Percentiles rank a stretch among this genome's conserved stretches.
phyloP scores from a whole-genome alignment of 345 rosid genomes.

The Geranium rotundifolium region DNA sequence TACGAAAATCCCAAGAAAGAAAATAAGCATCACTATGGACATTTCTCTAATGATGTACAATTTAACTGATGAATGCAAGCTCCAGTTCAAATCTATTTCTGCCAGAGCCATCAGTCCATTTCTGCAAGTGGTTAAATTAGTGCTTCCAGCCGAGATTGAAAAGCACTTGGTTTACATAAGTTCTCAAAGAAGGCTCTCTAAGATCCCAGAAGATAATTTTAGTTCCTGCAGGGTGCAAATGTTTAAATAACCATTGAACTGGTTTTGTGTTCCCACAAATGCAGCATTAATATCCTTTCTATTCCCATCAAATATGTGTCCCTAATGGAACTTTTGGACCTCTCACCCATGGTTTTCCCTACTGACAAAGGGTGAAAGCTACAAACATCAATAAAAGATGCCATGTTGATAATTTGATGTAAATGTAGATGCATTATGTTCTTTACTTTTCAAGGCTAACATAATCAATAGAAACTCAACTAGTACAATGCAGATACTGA shows the following conservation, averaged over 20 bases:
- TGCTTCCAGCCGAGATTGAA: constrained; percentile 70
- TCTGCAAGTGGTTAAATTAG: constrained; percentile 65
- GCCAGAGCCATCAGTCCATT: too few species aligned
- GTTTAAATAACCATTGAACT: constrained; percentile 12
- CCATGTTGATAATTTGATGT: neutral
- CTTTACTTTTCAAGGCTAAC: neutral
- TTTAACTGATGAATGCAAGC: neutral
- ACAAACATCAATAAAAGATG: constrained; percentile 4
- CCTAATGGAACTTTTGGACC: constrained; percentile 56
- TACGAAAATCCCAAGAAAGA: neutral
- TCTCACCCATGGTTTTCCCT: constrained; percentile 59
- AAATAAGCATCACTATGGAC: neutral
- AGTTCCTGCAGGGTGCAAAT: constrained; percentile 50
- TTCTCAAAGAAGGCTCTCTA: constrained; percentile 77
- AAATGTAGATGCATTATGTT: neutral
- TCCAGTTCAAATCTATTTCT: constrained; percentile 2
- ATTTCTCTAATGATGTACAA: neutral
- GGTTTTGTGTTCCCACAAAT: constrained; percentile 30
- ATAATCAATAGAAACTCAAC: too few species aligned
- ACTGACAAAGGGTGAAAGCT: constrained; percentile 6
- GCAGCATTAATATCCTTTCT: constrained; percentile 82
- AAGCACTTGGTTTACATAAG: constrained; percentile 65
- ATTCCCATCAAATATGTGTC: constrained; percentile 76
- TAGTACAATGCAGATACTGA: neutral
- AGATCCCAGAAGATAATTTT: constrained; percentile 87